phyloP scores from a whole-genome alignment of 352 stramenopile species.

The Phytophthora europaea region DNA sequence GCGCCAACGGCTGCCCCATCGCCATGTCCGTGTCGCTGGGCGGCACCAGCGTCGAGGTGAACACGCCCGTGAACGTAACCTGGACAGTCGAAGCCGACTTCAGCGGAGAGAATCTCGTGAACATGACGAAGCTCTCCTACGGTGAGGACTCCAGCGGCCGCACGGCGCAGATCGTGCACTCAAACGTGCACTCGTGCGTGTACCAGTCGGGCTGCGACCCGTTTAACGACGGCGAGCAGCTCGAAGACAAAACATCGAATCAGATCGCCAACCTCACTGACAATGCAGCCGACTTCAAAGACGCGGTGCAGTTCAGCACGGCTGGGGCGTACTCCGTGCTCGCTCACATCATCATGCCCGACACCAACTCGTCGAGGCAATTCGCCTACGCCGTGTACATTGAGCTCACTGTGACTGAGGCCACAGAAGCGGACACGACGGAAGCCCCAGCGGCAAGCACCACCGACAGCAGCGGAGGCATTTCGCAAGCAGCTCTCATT shows the following conservation, averaged over 20 bases:
- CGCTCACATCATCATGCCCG: conserved; percentile 71
- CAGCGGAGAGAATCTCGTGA: conserved; percentile 45
- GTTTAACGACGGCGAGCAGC: conserved; percentile 57
- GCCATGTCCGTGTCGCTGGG: conserved; percentile 50
- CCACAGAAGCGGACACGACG: conserved; percentile 26
- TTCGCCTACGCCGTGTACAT: conserved; percentile 65
- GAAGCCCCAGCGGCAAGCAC: conserved; percentile 29
- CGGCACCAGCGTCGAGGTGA: conserved; percentile 35
- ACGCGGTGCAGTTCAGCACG: conserved; percentile 46
- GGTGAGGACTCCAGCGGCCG: conserved; percentile 41
- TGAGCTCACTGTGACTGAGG: conserved; percentile 48
- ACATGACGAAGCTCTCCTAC: conserved; percentile 62
- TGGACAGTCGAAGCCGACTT: conserved; percentile 67
- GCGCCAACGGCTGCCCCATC: conserved; percentile 50
- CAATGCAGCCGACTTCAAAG: conserved; percentile 49
- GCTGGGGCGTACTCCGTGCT: conserved; percentile 56
- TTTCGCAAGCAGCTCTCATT: conserved; percentile 61
- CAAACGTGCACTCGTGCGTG: conserved; percentile 69
- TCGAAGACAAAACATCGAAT: conserved; percentile 67
- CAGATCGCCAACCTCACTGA: conserved; percentile 67
- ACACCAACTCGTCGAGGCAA: conserved; percentile 53
- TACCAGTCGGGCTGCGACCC: conserved; percentile 63
- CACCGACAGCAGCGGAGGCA: conserved; percentile 27
- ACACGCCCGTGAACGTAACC: conserved; percentile 55
- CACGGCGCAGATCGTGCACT: conserved; percentile 72